Percentiles rank a stretch among this genome's conserved stretches.
phyloP scores from a whole-genome alignment of 2,329 filamentous ascomycete genomes.

The Cercospora sp. region DNA sequence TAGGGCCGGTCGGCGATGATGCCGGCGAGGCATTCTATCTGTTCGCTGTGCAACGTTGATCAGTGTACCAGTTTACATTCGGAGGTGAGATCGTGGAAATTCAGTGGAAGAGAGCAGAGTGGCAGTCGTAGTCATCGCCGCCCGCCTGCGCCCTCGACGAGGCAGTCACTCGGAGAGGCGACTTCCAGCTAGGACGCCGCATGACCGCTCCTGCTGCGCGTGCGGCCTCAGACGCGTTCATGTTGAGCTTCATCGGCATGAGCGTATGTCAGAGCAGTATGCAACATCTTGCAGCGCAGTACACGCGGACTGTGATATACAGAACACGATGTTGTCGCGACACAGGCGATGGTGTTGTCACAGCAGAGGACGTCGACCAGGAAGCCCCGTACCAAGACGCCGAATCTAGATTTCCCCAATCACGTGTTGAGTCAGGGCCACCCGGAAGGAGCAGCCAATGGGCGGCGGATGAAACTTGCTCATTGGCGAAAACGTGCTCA shows the following conservation, averaged over 20 bases:
- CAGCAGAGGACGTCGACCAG: neutral
- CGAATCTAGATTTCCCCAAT: neutral
- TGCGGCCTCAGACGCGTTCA: neutral
- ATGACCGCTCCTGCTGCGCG: conserved; percentile 2
- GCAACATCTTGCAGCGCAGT: neutral
- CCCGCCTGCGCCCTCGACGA: neutral
- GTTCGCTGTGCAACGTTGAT: neutral
- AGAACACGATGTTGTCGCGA: neutral
- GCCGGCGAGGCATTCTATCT: conserved; percentile 17
- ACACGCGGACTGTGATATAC: neutral
- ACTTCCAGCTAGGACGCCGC: neutral
- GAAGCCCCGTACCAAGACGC: neutral
- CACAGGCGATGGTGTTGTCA: neutral
- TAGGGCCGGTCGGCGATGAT: conserved; percentile 29
- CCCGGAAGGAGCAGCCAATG: neutral
- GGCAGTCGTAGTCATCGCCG: neutral
- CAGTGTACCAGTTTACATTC: neutral
- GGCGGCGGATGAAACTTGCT: conserved; percentile 1
- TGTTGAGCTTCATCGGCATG: neutral
- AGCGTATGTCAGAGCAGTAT: neutral
- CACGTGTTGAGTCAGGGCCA: neutral
- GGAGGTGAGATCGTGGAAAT: neutral
- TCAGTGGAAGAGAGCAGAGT: neutral
- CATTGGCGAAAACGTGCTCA: conserved; percentile 5
- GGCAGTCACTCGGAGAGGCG: neutral